Base-by-base conservation (phyloP, 2,329 filamentous ascomycete genomes). In the Colletotrichum chlorophyti region DNA sequence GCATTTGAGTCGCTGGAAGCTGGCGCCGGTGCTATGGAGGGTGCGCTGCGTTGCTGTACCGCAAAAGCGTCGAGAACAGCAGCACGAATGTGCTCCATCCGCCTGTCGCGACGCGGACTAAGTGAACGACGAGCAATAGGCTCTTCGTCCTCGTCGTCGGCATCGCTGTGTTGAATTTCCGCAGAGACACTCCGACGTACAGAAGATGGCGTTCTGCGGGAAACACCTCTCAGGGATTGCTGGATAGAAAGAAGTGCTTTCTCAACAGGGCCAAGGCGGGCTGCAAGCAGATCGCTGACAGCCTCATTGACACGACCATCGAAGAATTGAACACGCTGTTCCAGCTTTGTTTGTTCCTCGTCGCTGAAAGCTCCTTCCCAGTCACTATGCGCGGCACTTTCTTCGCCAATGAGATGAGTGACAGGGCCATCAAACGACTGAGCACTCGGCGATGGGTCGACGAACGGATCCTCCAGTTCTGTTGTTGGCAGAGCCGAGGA, bases 121-220 rank as follows among this genome's bases (percentile, higher is more conserved):
- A 88, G 82, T 6, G 90, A 90, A 48, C 91, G 87, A 69, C 86
- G 81, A 62, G 81, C 76, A 58, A 76, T 61, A 53, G 86, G 83
- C 54, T 88, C 91, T 19, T 97, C 93, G 64, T 96, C 93, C 69
- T 97, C 93, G 62, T 97, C 93, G 70, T 98, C 94, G 10, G 95
- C 94, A 74, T 98, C 95, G 70, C 94, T 97, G 58, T 96, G 87
- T 43, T 85, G 81, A 4, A 83, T 69, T 26, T 92, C 90, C n/a
- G 80, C 85, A 42, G 90, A 93, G 35, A 85, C 74, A 70, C 88
- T 91, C 65, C 87, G 85, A 26, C 83, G 79, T n/a, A 57, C 40
- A 53, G 80, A 84, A 10, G 86, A 84, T 23, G 79, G 76, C 12
- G 81, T 79, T 52, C 79, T 79, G 26, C 79, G 78, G 24, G 84